These are phyloP conservation scores for Lodderomyces beijingensis DNA, from an alignment of 1,139 yeast genomes.

Conservation along the genomic window DNA sequence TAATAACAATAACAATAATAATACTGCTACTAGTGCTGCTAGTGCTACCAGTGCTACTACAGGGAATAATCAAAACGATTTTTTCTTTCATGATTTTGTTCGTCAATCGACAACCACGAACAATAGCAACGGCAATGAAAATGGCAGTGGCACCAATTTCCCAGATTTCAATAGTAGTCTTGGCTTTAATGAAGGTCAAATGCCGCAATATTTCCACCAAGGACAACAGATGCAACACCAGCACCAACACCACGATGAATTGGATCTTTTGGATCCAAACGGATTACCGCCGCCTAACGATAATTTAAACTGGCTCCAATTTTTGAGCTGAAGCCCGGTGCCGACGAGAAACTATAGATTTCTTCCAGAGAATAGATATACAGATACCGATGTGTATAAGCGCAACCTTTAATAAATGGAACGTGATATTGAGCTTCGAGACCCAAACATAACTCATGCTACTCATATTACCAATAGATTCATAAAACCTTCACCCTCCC, in stretches of 20 bases:
- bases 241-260: slow-evolving; percentile 13
- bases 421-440: too few relatives aligned
- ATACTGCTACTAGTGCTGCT: background rate
- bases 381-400: too few relatives aligned
- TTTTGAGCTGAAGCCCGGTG: slow-evolving; percentile 14
- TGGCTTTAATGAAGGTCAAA: background rate
- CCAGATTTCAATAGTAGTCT: slow-evolving; percentile 2
- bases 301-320: slow-evolving; percentile 31
- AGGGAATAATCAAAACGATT: background rate
- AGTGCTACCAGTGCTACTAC: background rate
- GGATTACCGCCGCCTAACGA: slow-evolving; percentile 8
- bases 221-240: slow-evolving; percentile 10
- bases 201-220: slow-evolving; percentile 12
- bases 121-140: background rate
- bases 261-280: slow-evolving; percentile 11
- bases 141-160: too few relatives aligned
- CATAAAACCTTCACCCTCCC: too few relatives aligned
- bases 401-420: too few relatives aligned
- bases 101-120: background rate
- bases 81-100: too few relatives aligned
- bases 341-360: too few relatives aligned
- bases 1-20: slow-evolving; percentile 1
- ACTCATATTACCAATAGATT: too few relatives aligned
- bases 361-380: too few relatives aligned
- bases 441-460: too few relatives aligned